Evolutionary conservation across 2,329 filamentous ascomycete genomes (phyloP).

Genomic region (Colletotrichum sublineola): DNA sequence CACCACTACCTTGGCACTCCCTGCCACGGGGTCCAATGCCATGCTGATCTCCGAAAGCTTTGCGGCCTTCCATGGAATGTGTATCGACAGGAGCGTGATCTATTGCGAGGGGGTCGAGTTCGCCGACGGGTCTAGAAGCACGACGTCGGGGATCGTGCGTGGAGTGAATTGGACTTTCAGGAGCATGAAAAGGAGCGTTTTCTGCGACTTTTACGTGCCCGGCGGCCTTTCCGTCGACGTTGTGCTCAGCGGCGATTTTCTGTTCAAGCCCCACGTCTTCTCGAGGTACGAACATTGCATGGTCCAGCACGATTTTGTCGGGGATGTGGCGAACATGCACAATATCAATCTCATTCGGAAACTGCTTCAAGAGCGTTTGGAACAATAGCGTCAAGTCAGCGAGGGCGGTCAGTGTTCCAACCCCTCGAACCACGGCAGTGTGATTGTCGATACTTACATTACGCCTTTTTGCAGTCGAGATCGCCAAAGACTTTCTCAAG

Average conservation of each 20-base stretch:
- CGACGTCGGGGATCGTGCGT: background rate
- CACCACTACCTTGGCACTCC: background rate
- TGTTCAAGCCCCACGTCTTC: background rate
- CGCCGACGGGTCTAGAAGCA: background rate
- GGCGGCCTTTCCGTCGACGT: background rate
- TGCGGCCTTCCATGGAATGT: background rate
- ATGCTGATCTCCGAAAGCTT: background rate
- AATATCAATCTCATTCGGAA: background rate
- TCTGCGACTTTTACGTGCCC: conserved; percentile 4
- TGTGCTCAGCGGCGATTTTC: background rate
- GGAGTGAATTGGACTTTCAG: background rate
- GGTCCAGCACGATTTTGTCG: background rate
- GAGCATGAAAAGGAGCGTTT: background rate
- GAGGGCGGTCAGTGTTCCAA: background rate
- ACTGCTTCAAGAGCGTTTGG: background rate
- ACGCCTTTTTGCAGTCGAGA: background rate
- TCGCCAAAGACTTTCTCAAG: background rate
- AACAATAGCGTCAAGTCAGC: background rate
- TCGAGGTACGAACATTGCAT: background rate
- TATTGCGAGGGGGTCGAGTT: background rate
- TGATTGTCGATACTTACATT: background rate
- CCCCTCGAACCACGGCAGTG: background rate
- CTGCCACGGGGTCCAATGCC: background rate
- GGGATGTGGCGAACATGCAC: background rate
- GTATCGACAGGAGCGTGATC: background rate